Evolutionary conservation across 331 rosid species (phyloP), one percentile per base, ranked within the genome.

Genomic region (Acacia concinna): DNA sequence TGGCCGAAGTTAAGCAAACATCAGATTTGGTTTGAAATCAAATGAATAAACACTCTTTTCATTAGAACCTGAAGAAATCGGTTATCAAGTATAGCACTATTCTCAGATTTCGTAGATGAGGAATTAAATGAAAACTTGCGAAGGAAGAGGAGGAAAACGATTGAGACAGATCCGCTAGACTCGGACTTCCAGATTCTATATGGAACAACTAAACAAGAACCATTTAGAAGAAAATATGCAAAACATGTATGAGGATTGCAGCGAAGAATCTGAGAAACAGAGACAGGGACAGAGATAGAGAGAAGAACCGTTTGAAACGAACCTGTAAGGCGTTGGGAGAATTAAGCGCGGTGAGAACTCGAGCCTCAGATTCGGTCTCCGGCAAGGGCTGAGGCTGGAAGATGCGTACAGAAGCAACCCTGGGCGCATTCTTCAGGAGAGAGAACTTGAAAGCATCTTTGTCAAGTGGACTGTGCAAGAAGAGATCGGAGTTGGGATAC

Each of bases 281-380:
- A 25, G 11, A 21, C 6, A 23, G 38, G 0, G 0, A 34, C n/a
- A 8, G 14, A 1, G 0, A 34, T 15, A 8, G 14, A 0, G 1
- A 31, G 13, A 13, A 47, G 25, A 70, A 44, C 27, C 13, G 57
- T 28, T 12, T 37, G 8, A 56, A 18, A 64, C 23, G 68, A 76
- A 88, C 99, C 99, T 96, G 99, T 84, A 93, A 84, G 71, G 97
- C 99, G 84, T 89, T 96, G 0, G 99, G 99, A 51, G 98, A 93
- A 84, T 89, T 84, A 2, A 47, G 73, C 6, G 98, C 88, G 13
- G 96, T 86, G 30, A 96, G 91, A 25, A 93, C 94, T 57, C 96
- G 91, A 69, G 78, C 73, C 78, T 82, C 84, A 0, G 91, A 70
- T 77, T 95, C 96, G 18, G 91, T 91, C 78, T 86, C 93, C 57